A percentile compares a stretch with the other conserved stretches of the same genome.
These are phyloP conservation scores for Wakefieldia striispora DNA, from an alignment of 768 basidiomycete species.

Conservation along the genomic window DNA sequence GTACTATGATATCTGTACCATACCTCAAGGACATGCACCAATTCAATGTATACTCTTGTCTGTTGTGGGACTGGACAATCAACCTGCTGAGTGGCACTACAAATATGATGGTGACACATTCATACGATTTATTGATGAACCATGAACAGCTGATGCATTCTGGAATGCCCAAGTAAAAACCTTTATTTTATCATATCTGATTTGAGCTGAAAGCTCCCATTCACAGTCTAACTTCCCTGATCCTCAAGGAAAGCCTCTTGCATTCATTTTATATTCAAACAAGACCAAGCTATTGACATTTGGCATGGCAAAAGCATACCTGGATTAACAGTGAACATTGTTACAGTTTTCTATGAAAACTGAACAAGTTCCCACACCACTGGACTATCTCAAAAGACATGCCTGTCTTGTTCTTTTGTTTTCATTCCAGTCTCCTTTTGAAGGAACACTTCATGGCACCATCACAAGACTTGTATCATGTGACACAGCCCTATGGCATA, in stretches of 20 bases:
- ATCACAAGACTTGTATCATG: too few species aligned
- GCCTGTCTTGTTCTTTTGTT: too few species aligned
- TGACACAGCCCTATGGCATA: too few species aligned
- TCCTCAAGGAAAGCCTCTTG: slow-evolving; percentile 23
- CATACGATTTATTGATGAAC: slow-evolving; percentile 33
- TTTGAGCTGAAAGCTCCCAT: too few species aligned
- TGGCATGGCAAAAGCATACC: neutral
- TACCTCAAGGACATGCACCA: slow-evolving; percentile 12
- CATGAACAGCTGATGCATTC: slow-evolving; percentile 36
- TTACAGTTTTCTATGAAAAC: too few species aligned
- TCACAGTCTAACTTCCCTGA: neutral
- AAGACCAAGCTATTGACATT: neutral
- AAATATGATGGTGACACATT: slow-evolving; percentile 28
- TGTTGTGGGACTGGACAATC: slow-evolving; percentile 30
- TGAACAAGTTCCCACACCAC: too few species aligned
- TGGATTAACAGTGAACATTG: neutral
- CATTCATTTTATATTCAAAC: slow-evolving; percentile 7
- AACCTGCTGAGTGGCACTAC: too few species aligned
- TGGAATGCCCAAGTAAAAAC: slow-evolving; percentile 37
- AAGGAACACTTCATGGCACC: too few species aligned
- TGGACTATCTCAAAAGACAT: too few species aligned
- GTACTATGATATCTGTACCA: slow-evolving; percentile 11
- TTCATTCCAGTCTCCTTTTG: too few species aligned
- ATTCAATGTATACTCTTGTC: slow-evolving; percentile 21
- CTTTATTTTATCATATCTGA: neutral